Conservation (phyloP, 768 basidiomycete genomes). For the Paxillus ammoniavirescens region DNA sequence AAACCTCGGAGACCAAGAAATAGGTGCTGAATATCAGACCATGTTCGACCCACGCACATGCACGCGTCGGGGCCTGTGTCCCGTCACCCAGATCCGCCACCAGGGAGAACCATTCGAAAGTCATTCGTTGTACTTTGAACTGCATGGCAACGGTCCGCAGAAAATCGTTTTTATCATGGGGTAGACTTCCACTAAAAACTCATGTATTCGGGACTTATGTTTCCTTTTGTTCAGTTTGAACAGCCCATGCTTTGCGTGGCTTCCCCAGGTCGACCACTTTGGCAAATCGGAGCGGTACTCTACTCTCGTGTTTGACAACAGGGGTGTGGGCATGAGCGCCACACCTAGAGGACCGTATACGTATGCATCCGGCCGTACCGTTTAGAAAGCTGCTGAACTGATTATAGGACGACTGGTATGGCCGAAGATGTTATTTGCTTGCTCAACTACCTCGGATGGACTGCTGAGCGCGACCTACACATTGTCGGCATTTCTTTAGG, state of each 20-base stretch:
- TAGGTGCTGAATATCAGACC: conserved; percentile 31
- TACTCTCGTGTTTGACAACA: conserved; percentile 78
- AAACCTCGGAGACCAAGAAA: conserved; percentile 9
- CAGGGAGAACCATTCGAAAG: conserved; percentile 53
- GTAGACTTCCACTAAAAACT: conserved; percentile 19
- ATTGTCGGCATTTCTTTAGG: conserved; percentile 76
- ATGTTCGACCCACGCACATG: conserved; percentile 62
- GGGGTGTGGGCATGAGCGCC: conserved; percentile 77
- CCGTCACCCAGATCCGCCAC: conserved; percentile 52
- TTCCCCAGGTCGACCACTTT: conserved; percentile 63
- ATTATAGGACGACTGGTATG: conserved; percentile 66
- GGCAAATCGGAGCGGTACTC: conserved; percentile 51
- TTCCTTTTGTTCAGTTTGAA: conserved; percentile 47
- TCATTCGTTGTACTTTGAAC: conserved; percentile 78
- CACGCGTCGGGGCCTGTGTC: conserved; percentile 72
- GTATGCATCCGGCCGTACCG: conserved; percentile 37
- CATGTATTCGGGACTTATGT: neutral
- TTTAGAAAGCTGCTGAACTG: neutral
- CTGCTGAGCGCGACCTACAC: conserved; percentile 54
- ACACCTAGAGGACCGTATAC: conserved; percentile 75
- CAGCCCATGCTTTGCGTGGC: conserved; percentile 62
- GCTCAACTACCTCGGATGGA: conserved; percentile 75
- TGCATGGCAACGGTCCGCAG: conserved; percentile 64
- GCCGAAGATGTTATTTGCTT: conserved; percentile 69
- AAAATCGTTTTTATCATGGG: conserved; percentile 83